Percentiles rank a stretch among this genome's conserved stretches.
Conservation (phyloP, 768 basidiomycete genomes). For the Floccularia luteovirens region DNA sequence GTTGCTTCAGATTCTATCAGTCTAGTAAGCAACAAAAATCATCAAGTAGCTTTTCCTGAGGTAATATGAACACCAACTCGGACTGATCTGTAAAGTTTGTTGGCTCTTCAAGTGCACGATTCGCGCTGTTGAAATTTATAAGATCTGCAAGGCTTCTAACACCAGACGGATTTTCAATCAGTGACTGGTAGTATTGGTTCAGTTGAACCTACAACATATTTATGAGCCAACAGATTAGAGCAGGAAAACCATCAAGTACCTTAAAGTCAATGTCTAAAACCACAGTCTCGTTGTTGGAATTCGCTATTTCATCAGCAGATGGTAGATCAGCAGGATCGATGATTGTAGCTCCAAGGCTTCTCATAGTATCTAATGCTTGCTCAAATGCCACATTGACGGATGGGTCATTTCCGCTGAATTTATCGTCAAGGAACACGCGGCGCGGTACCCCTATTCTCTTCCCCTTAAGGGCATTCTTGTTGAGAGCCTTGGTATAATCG, state of each 20-base stretch:
- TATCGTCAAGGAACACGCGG: conserved; percentile 24
- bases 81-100: conserved; percentile 28
- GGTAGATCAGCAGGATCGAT: conserved; percentile 60
- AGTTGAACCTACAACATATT: conserved; percentile 37
- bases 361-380: conserved; percentile 26
- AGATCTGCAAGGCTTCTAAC: conserved; percentile 48
- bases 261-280: conserved; percentile 56
- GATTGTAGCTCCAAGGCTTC: conserved; percentile 37
- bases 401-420: conserved; percentile 22
- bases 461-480: conserved; percentile 36
- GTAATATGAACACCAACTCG: conserved; percentile 15
- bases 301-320: conserved; percentile 39
- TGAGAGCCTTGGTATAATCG: conserved; percentile 46
- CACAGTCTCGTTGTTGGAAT: conserved; percentile 44
- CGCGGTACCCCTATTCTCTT: conserved; percentile 50
- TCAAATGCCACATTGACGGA: conserved; percentile 31
- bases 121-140: conserved; percentile 46
- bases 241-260: conserved; percentile 17
- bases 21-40: conserved; percentile 12
- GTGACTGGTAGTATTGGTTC: conserved; percentile 34
- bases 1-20: conserved; percentile 31
- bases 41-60: background rate
- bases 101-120: conserved; percentile 42
- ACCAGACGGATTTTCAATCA: conserved; percentile 47
- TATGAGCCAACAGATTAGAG: conserved; percentile 1